A percentile compares a stretch with the other conserved stretches of the same genome.
phyloP scores from a whole-genome alignment of 768 basidiomycete species.

The Lactarius tabidus region DNA sequence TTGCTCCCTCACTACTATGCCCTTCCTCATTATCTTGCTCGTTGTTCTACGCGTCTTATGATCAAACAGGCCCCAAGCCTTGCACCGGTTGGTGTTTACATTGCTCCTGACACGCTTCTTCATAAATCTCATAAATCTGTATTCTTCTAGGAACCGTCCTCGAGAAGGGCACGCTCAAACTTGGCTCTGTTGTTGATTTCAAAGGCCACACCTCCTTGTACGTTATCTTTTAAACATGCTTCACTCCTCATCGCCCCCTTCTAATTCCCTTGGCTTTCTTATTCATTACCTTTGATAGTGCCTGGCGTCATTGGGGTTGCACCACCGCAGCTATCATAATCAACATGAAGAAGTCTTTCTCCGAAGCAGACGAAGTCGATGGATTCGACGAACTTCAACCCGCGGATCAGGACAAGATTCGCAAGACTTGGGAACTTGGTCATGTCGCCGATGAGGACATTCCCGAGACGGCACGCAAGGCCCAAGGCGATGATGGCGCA shows the following conservation, averaged over 20 bases:
- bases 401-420: constrained; percentile 68
- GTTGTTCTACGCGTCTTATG: constrained; percentile 28
- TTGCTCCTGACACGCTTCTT: constrained; percentile 6
- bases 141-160: constrained; percentile 57
- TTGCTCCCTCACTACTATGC: constrained; percentile 25
- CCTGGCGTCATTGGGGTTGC: constrained; percentile 93
- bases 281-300: constrained; percentile 37
- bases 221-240: constrained; percentile 20
- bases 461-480: constrained; percentile 65
- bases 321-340: constrained; percentile 60
- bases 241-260: neutral
- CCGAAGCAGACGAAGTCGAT: constrained; percentile 66
- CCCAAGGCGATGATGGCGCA: constrained; percentile 41
- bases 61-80: constrained; percentile 63
- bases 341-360: constrained; percentile 65
- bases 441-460: constrained; percentile 82
- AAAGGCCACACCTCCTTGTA: constrained; percentile 67
- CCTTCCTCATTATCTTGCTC: constrained; percentile 29
- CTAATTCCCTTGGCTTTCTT: constrained; percentile 1
- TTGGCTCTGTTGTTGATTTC: constrained; percentile 74
- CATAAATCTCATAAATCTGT: constrained; percentile 26
- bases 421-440: constrained; percentile 70
- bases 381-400: constrained; percentile 71
- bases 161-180: constrained; percentile 63
- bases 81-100: constrained; percentile 50